These are phyloP conservation scores for Alternaria ventricosa DNA, from an alignment of 2,329 filamentous ascomycete genomes.

Conservation along the genomic window DNA sequence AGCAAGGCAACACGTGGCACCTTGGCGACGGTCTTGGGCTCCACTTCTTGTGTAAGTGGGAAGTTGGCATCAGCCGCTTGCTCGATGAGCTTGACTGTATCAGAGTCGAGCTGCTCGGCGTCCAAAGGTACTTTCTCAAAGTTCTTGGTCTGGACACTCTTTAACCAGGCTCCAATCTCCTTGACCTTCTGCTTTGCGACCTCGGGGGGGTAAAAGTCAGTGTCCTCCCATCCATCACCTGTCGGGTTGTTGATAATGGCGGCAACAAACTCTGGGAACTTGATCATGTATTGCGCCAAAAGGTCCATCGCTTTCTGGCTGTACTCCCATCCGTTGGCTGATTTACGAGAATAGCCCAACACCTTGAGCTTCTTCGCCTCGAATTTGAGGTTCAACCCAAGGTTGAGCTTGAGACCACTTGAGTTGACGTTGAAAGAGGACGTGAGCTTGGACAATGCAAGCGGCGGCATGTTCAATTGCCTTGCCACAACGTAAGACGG, in stretches of 20 bases:
- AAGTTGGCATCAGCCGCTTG: slow-evolving; percentile 68
- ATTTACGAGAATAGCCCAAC: slow-evolving; percentile 89
- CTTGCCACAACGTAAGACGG: slow-evolving; percentile 90
- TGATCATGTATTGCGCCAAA: slow-evolving; percentile 86
- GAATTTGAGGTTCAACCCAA: slow-evolving; percentile 96
- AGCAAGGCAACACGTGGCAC: slow-evolving; percentile 87
- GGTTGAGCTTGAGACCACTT: slow-evolving; percentile 82
- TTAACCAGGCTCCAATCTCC: slow-evolving; percentile 93
- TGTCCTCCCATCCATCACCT: slow-evolving; percentile 81
- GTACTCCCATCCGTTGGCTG: slow-evolving; percentile 91
- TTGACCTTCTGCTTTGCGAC: slow-evolving; percentile 82
- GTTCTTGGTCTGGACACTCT: slow-evolving; percentile 85
- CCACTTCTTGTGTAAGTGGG: slow-evolving; percentile 43
- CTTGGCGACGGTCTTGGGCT: slow-evolving; percentile 74
- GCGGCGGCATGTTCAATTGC: slow-evolving; percentile 78
- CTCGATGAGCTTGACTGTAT: slow-evolving; percentile 83
- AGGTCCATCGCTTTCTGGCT: slow-evolving; percentile 82
- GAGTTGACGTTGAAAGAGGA: slow-evolving; percentile 88
- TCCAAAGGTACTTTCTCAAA: slow-evolving; percentile 97
- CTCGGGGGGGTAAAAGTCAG: slow-evolving; percentile 80
- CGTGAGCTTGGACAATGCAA: slow-evolving; percentile 94
- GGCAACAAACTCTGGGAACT: slow-evolving; percentile 94
- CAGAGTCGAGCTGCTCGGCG: slow-evolving; percentile 93
- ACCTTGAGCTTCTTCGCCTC: slow-evolving; percentile 96
- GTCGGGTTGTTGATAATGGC: slow-evolving; percentile 85